Base-by-base conservation (phyloP, 202 grass and related monocot genomes). In the Dendrocalamus latiflorus region DNA sequence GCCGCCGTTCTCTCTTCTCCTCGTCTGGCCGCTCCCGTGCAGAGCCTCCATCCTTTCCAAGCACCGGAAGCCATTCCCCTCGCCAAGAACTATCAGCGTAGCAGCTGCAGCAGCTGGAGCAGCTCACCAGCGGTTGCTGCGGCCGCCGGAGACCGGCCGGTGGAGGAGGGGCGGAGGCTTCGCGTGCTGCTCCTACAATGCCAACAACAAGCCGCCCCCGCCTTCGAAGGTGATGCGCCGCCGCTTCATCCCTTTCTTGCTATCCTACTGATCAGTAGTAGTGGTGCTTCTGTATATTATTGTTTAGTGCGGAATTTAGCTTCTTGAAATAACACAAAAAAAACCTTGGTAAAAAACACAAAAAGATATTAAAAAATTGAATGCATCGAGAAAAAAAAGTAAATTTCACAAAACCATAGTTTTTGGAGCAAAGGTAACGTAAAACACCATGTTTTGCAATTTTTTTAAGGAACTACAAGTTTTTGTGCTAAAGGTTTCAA, bases 181-280 rank as follows among this genome's bases (percentile, higher is more conserved):
- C 34, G 56, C 85, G 18, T 86, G 88, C 62, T 80, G 47, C 75
- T 94, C 79, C 62, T 89, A 86, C 79, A 84, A 82, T 62, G 44
- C 71, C 16, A 81, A 90, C 8, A 90, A 93, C 41, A 79, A 88
- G 8, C 51, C 25, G 3, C 72, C 85, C 15, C 65, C 83, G 16
- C 55, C 94, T 77, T 78, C 88, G 37, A 64, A 94, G 90, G 88
- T 94, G 65, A 77, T 50, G 41, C 48, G 50, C 22, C 9, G 61
- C 70, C 42, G 68, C 42, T 74, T 72, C 69, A 38, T 26, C 26
- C 26, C 26, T 54, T 53, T 72, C 12, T 26, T 55, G 22, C 26
- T 16, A 55, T 8, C 45, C 20, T 78, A 17, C 56, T 47, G 57
- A 62, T 64, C 65, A 45, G 38, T 38, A 17, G 9, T 75, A 24